These are phyloP conservation scores for Boechera divaricarpa DNA, from an alignment of 345 rosid species.

Conservation along the genomic window DNA sequence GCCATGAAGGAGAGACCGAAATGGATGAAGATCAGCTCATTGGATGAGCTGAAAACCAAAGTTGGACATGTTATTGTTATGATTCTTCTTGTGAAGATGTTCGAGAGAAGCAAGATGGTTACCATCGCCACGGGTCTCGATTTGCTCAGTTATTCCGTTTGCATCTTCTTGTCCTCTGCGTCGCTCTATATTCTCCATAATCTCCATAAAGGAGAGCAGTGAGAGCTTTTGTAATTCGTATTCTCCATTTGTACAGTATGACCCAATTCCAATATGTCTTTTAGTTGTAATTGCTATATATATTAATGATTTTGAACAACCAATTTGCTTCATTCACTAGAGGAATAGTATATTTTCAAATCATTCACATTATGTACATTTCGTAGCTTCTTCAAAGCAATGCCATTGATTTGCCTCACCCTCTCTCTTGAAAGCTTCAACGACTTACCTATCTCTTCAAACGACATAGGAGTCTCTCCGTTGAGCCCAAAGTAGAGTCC, in stretches of 20 bases:
- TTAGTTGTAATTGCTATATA: not conserved
- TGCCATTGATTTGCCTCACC: constrained; percentile 55
- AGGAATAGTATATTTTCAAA: constrained; percentile 49
- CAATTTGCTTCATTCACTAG: constrained; percentile 27
- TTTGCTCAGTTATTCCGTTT: constrained; percentile 81
- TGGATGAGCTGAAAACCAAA: constrained; percentile 89
- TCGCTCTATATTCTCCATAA: constrained; percentile 85
- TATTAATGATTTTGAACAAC: not conserved
- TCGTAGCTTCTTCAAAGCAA: constrained; percentile 51
- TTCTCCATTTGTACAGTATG: constrained; percentile 18
- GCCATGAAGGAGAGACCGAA: constrained; percentile 90
- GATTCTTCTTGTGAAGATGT: constrained; percentile 96
- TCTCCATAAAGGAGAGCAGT: constrained; percentile 68
- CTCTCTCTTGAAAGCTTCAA: constrained; percentile 62
- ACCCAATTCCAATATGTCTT: constrained; percentile 2
- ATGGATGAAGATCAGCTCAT: constrained; percentile 94
- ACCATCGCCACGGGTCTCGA: constrained; percentile 79
- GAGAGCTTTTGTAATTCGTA: not conserved
- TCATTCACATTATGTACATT: constrained; percentile 40
- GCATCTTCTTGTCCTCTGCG: constrained; percentile 89
- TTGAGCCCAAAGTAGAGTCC: constrained; percentile 54
- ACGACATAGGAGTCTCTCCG: constrained; percentile 56
- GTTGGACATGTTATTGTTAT: constrained; percentile 95
- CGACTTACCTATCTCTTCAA: constrained; percentile 52
- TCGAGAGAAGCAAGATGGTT: constrained; percentile 96